Percentiles rank a stretch among this genome's conserved stretches.
These are phyloP conservation scores for Blepharisma stoltei DNA, from an alignment of 73 alveolate genomes.

Conservation along the genomic window DNA sequence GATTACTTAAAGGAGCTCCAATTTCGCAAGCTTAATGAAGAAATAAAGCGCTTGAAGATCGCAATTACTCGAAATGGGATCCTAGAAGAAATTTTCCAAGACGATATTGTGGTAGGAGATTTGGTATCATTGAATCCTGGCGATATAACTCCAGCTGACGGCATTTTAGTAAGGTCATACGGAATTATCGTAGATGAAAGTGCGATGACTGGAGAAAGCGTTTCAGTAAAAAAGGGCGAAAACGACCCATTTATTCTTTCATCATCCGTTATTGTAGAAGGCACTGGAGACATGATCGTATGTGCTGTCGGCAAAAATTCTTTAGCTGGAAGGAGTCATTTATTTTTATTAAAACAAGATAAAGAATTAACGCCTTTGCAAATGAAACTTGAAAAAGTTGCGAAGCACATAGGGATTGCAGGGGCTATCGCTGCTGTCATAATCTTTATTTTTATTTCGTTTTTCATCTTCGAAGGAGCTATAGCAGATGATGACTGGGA, in stretches of 20 bases:
- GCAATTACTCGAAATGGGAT: conserved; percentile 77
- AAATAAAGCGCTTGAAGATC: conserved; percentile 63
- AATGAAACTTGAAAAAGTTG: conserved; percentile 88
- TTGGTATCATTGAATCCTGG: conserved; percentile 79
- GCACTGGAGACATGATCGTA: conserved; percentile 80
- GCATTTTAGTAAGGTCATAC: conserved; percentile 50
- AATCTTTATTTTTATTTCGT: conserved; percentile 58
- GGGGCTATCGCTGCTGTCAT: conserved; percentile 80
- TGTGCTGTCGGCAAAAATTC: conserved; percentile 92
- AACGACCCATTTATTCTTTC: conserved; percentile 84
- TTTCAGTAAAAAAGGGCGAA: conserved; percentile 61
- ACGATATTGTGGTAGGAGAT: conserved; percentile 90
- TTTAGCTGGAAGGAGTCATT: conserved; percentile 65
- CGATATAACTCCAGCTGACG: conserved; percentile 89
- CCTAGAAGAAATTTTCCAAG: conserved; percentile 61
- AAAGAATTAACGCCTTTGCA: conserved; percentile 86
- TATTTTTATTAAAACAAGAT: conserved; percentile 46
- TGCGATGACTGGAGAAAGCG: conserved; percentile 91
- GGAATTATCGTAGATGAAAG: conserved; percentile 61
- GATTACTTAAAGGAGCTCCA: conserved; percentile 63
- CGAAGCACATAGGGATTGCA: conserved; percentile 84
- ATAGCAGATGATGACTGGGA: conserved; percentile 54
- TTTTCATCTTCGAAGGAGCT: conserved; percentile 60
- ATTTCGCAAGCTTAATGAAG: conserved; percentile 71
- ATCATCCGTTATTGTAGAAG: conserved; percentile 79